Evolutionary conservation across 495 filamentous ascomycete species (phyloP).

Genomic region (Cairneyella variabilis): DNA sequence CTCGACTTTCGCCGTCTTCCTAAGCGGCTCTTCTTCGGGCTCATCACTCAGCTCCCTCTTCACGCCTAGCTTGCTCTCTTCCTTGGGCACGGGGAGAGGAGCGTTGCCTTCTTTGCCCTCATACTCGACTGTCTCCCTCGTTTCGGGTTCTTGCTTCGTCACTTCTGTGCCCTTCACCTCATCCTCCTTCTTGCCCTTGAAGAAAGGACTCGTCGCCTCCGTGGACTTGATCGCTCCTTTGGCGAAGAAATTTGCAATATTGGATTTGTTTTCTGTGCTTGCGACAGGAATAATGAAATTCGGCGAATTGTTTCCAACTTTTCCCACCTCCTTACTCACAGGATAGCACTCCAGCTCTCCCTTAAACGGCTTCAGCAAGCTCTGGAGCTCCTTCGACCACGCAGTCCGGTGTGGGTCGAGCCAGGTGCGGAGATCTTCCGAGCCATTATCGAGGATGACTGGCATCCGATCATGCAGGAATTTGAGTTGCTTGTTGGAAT

Average conservation of each 20-base stretch:
- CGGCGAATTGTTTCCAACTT: slow-evolving; percentile 89
- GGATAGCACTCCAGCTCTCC: slow-evolving; percentile 82
- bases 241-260: slow-evolving; percentile 88
- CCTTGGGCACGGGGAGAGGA: slow-evolving; percentile 34
- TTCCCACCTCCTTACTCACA: slow-evolving; percentile 86
- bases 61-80: slow-evolving; percentile 30
- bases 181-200: slow-evolving; percentile 16
- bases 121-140: slow-evolving; percentile 37
- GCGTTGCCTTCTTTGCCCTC: slow-evolving; percentile 46
- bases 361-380: slow-evolving; percentile 67
- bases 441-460: slow-evolving; percentile 77
- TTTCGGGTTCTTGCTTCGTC: slow-evolving; percentile 32
- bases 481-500: slow-evolving; percentile 69
- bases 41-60: slow-evolving; percentile 54
- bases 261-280: slow-evolving; percentile 81
- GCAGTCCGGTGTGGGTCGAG: slow-evolving; percentile 65
- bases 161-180: slow-evolving; percentile 36
- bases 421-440: slow-evolving; percentile 70
- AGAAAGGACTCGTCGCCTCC: slow-evolving; percentile 21
- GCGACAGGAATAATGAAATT: slow-evolving; percentile 77
- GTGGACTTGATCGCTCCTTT: slow-evolving; percentile 26
- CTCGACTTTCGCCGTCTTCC: slow-evolving; percentile 36
- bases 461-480: slow-evolving; percentile 97
- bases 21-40: slow-evolving; percentile 38
- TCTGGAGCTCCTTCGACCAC: slow-evolving; percentile 79